Evolutionary conservation across 1,284 basidiomycete species (phyloP), one percentile per base, ranked within the genome.

Genomic region (Chalciporus sp.): DNA sequence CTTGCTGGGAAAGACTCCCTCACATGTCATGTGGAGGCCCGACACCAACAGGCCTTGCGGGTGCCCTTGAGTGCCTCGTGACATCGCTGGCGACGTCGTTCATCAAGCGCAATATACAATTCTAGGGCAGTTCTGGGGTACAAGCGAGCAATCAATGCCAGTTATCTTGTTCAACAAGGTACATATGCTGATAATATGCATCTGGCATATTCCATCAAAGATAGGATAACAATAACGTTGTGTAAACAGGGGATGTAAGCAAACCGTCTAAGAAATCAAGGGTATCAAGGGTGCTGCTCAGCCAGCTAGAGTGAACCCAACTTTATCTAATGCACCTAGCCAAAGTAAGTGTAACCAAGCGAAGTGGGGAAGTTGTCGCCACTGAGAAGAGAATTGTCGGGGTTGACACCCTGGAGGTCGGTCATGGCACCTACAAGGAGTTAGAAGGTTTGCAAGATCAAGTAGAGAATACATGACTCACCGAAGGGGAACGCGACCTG

Each of bases 401-500:
- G 50, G 74, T 90, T 85, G 63, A 92, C 88, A 52, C 83, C 82
- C 52, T 76, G 72, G 78, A 93, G 82, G 63, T 88, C 70, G 49
- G 74, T 62, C 81, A 90, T 82, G 43, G 79, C 70, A 71, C 83
- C 88, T 88, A 51, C 16, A 48, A 49, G 40, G 45, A 7, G 42
- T 49, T 52, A 57, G 41, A 39, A 23, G 50, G 23, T 2, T 45
- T 43, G 17, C n/a, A 16, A 3, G 10, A 47, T 20, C 12, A 12
- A 45, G 27, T 1, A 19, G 41, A 17, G 19, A n/a, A 33, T 27
- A 2, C 40, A 12, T 10, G 3, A 53, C 47, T 47, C 12, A 75
- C 91, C 90, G 67, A 92, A 94, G 40, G 83, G 82, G 63, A 80
- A 83, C 70, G 86, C 88, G 27, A 67, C 72, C 28, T 67, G 47